Evolutionary conservation across 1,284 basidiomycete genomes (phyloP).

Genomic region (Ceratobasidium sp.): DNA sequence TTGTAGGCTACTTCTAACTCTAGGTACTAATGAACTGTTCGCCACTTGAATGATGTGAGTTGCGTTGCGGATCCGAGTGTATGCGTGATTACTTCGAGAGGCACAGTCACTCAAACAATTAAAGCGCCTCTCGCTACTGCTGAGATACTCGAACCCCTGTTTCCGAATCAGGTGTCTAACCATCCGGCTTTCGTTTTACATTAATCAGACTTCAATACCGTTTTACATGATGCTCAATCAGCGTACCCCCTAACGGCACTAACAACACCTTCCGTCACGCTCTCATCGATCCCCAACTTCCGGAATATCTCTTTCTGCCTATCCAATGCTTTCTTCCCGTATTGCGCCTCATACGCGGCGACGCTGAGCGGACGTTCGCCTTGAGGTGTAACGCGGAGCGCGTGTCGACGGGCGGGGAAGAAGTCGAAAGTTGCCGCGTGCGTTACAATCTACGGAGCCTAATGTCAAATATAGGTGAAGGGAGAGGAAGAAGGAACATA

Average conservation of each 20-base stretch:
- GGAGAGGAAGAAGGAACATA: constrained; percentile 55
- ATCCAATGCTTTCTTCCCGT: constrained; percentile 75
- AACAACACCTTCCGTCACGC: constrained; percentile 16
- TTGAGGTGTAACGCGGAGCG: constrained; percentile 84
- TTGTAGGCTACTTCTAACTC: no score
- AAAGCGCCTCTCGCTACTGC: no score
- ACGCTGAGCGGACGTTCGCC: constrained; percentile 82
- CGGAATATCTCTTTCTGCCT: constrained; percentile 42
- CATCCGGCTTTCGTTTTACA: no score
- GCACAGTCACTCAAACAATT: no score
- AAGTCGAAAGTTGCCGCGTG: constrained; percentile 85
- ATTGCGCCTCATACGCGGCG: constrained; percentile 75
- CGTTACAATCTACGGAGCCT: constrained; percentile 67
- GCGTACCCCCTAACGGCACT: constrained; percentile 35
- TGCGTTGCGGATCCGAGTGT: no score
- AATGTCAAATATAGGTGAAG: background rate
- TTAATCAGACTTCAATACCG: no score
- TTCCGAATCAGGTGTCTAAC: no score
- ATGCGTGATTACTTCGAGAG: no score
- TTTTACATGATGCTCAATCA: background rate
- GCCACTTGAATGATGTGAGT: no score
- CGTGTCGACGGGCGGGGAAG: constrained; percentile 80
- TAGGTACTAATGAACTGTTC: no score
- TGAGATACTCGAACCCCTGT: no score
- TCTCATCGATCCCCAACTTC: constrained; percentile 24